Base-by-base conservation (phyloP, 345 rosid species). In the Pugionium cornutum region DNA sequence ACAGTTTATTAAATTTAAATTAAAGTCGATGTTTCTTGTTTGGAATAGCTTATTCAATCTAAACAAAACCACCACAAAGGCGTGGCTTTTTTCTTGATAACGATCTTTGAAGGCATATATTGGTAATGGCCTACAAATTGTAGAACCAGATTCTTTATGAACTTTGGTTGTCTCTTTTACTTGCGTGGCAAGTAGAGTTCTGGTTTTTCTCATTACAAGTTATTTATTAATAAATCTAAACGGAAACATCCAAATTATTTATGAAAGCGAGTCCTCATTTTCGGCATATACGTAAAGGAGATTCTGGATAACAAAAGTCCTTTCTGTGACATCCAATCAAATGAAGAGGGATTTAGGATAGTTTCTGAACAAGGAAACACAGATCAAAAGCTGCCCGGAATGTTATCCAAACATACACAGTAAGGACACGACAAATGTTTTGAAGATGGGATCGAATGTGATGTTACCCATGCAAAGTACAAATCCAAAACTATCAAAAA, bases 111-210 rank as follows among this genome's bases (percentile, higher is more conserved):
- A n/a, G n/a, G n/a, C n/a, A n/a, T n/a, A n/a, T n/a, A n/a, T n/a
- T n/a, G n/a, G n/a, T n/a, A n/a, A n/a, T n/a, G n/a, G n/a, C n/a
- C n/a, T n/a, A n/a, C n/a, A n/a, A n/a, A n/a, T n/a, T n/a, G n/a
- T n/a, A n/a, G n/a, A n/a, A n/a, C n/a, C n/a, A n/a, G n/a, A n/a
- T n/a, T n/a, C n/a, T n/a, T n/a, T n/a, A n/a, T n/a, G n/a, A n/a
- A n/a, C n/a, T n/a, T n/a, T 18, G 18, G 18, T 18, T 0, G 18
- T 18, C 18, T 18, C 34, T 47, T 64, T 40, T 50, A 64, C 53
- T 64, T 30, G 66, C 30, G 58, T 70, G 75, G 63, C 70, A 44
- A 36, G 42, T 45, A 27, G 35, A 52, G 6, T 40, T 57, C 25
- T 46, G 5, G 5, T 3, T 35, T 35, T 27, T 61, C 18, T 28